Base-by-base conservation (phyloP, 2,329 filamentous ascomycete species). In the Ascochyta clinopodiicola region DNA sequence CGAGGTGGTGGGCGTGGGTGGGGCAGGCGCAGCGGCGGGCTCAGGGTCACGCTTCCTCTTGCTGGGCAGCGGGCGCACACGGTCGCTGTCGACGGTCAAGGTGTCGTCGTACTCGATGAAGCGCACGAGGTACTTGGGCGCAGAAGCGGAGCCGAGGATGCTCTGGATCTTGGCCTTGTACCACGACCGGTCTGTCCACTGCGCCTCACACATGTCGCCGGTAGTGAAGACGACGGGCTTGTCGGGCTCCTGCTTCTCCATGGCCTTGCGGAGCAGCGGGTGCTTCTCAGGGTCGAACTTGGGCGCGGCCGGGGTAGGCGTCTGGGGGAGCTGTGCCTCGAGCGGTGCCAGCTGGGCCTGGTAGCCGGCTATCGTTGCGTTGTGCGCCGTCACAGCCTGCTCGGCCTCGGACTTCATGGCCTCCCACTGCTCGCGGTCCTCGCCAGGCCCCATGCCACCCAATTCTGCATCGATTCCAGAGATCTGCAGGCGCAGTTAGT, bases 81-180 rank as follows among this genome's bases (percentile, higher is more conserved):
- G 65, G 31, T 67, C 59, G 35, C 63, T 60, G 35, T 86, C 85
- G 32, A 95, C 79, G 45, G 92, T 91, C 68, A 91, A 88, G 62
- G 97, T 91, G 70, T 98, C 92, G 59, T 89, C 86, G 78, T 98
- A 98, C 69, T 87, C 91, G 78, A 96, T 94, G 82, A 98, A 99
- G 66, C 90, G 95, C 75, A 99, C 93, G 43, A 91, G 89, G 75
- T 97, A 99, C 61, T 97, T 91, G 32, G 93, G 94, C 47, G 91
- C 90, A 38, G 87, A 90, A n/a, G 89, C 88, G 8, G 92, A 96
- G 55, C 95, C 95, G 21, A 94, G 97, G 67, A 97, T 93, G 47
- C 90, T 93, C 46, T 92, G 94, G 75, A 99, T 96, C 69, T 91
- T 88, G 37, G 93, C 95, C 40, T 92, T 89, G 78, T 98, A 98